Percentiles rank a stretch among this genome's conserved stretches.
Conservation (phyloP, 768 basidiomycete species). For the Amanita brunnescens region DNA sequence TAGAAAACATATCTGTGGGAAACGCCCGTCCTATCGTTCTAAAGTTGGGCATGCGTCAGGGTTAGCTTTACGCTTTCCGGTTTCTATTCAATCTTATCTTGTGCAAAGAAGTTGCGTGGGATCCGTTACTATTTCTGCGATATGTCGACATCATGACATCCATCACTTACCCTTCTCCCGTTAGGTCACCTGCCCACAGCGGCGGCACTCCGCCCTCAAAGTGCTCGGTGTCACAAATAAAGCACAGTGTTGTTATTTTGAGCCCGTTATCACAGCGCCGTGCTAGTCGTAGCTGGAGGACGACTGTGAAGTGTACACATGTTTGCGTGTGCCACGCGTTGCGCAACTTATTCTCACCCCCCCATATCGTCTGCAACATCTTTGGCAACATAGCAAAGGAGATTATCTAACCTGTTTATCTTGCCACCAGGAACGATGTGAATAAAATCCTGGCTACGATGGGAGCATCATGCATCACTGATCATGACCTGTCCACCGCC, state of each 20-base stretch:
- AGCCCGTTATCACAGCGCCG: not conserved
- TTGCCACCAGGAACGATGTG: not conserved
- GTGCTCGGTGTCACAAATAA: not conserved
- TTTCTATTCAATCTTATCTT: not conserved
- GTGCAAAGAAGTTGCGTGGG: not conserved
- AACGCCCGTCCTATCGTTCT: not conserved
- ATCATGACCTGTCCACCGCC: not conserved
- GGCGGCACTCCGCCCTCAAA: not conserved
- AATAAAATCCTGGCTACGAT: not conserved
- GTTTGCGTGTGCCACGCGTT: not conserved
- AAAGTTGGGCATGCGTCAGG: not conserved
- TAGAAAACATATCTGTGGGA: not conserved
- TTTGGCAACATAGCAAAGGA: not conserved
- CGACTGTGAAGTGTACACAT: not conserved
- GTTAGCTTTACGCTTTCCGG: not conserved
- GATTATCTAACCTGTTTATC: not conserved
- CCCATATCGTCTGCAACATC: too few relatives aligned
- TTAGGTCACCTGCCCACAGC: not conserved
- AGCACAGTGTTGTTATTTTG: too few relatives aligned
- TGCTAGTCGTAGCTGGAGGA: not conserved
- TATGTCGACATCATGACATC: not conserved
- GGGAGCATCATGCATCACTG: not conserved
- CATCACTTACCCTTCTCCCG: conserved; percentile 3
- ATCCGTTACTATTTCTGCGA: not conserved
- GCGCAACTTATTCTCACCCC: too few relatives aligned